Evolutionary conservation across 106 monocot genomes (phyloP).

Genomic region (Dendrobium catenatum): DNA sequence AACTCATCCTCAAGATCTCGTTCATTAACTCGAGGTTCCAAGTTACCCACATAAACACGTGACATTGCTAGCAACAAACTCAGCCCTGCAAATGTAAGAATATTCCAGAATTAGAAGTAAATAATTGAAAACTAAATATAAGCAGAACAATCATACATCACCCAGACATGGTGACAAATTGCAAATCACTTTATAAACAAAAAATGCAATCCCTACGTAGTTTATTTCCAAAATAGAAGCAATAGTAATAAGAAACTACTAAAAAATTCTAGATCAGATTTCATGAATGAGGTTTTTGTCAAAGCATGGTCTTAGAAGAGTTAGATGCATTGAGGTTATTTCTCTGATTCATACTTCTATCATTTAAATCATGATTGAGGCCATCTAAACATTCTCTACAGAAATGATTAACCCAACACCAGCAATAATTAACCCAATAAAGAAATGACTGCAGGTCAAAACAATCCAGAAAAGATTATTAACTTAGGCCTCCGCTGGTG

Average conservation of each 20-base stretch:
- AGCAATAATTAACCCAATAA: not conserved
- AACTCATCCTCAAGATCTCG: slow-evolving; percentile 20
- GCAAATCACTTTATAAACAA: not conserved
- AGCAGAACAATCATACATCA: not conserved
- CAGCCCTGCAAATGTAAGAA: not conserved
- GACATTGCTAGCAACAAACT: slow-evolving; percentile 9
- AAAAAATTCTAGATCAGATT: too few relatives aligned
- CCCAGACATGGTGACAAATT: not conserved
- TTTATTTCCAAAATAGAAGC: not conserved
- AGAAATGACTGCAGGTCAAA: not conserved
- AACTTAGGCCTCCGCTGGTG: not conserved
- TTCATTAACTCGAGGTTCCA: slow-evolving; percentile 16
- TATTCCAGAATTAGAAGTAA: not conserved
- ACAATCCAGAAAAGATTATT: not conserved
- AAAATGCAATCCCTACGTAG: not conserved
- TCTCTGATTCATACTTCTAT: not conserved
- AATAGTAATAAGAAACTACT: too few relatives aligned
- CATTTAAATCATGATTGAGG: not conserved
- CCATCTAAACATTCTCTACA: not conserved
- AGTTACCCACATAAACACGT: slow-evolving; percentile 22
- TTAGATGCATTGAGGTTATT: not conserved
- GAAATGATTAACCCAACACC: not conserved
- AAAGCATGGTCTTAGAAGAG: not conserved
- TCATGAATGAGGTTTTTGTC: not conserved
- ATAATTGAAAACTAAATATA: not conserved